Base-by-base conservation (phyloP, 164 flowering plant genomes). In the Vitis riparia region DNA sequence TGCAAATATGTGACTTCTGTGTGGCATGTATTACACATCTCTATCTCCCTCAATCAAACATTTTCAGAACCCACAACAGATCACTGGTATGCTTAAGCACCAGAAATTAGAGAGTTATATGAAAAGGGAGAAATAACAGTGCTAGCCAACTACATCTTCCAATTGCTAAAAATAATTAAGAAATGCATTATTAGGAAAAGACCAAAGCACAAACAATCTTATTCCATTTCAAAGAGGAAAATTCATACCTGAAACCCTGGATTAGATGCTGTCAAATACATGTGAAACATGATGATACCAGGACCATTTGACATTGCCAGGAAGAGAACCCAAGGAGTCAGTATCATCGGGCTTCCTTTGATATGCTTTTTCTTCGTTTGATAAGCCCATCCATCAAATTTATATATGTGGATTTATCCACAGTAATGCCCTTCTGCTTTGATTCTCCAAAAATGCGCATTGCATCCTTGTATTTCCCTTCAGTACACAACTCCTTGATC, bases 381-480 rank as follows among this genome's bases (percentile, higher is more conserved):
- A 94, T 68, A 12, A 94, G 86, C 56, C 91, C 94, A 62, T 78
- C 71, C 87, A 94, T 89, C 69, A 94, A 70, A 65, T 75, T 69
- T 29, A 94, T 71, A 73, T 86, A 89, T n/a, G 87, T 62, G 9
- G 81, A 81, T 49, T 81, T 87, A 49, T 75, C 73, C 32, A 91
- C 63, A 29, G 75, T 1, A 53, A 87, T 59, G 50, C 94, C 96
- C 75, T 85, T 83, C 69, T 82, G 71, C 5, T 66, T 69, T 68
- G 78, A 56, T 72, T 88, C 91, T 63, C 67, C 67, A 62, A 83
- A 85, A 30, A 82, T 57, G 62, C n/a, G 65, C 83, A 85, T 82
- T 51, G 97, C 92, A 79, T 94, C 95, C 78, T 82, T 85, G 78
- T 82, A 88, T 67, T 75, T 87, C 51, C 86, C 85, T 71, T 80